These are phyloP conservation scores for Stylosanthes scabra DNA, from an alignment of 331 rosid species.

Conservation along the genomic window DNA sequence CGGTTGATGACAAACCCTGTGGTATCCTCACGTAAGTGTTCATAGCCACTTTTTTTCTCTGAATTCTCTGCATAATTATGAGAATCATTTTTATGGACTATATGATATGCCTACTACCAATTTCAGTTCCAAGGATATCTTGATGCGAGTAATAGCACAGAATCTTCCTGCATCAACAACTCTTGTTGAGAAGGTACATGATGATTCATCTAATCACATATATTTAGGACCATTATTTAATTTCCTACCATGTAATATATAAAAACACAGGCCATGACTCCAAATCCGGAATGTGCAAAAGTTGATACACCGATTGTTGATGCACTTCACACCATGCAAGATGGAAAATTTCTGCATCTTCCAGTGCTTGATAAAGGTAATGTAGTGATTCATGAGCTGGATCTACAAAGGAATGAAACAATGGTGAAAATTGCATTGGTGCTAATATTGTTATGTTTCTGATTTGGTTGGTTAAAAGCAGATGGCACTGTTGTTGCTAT, in stretches of 20 bases:
- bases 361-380: constrained; percentile 91
- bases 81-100: constrained; percentile 18
- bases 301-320: constrained; percentile 95
- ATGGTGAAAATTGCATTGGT: neutral
- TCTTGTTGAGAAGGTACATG: constrained; percentile 82
- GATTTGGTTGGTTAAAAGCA: constrained; percentile 50
- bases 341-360: constrained; percentile 93
- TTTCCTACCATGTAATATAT: neutral
- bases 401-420: neutral
- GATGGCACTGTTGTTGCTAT: constrained; percentile 81
- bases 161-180: constrained; percentile 79
- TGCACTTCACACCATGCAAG: constrained; percentile 95
- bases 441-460: constrained; percentile 32
- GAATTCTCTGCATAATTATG: constrained; percentile 1
- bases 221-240: constrained; percentile 1
- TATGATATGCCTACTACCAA: constrained; percentile 12
- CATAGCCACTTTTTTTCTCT: neutral
- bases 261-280: constrained; percentile 78
- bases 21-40: constrained; percentile 94
- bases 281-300: constrained; percentile 86
- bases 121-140: constrained; percentile 90
- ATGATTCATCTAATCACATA: constrained; percentile 28
- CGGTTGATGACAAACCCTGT: constrained; percentile 70
- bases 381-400: constrained; percentile 13
- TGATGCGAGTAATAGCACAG: constrained; percentile 93